Percentiles rank a stretch among this genome's conserved stretches.
These are phyloP conservation scores for Trichophyton simii DNA, from an alignment of 2,329 filamentous ascomycete genomes.

Conservation along the genomic window DNA sequence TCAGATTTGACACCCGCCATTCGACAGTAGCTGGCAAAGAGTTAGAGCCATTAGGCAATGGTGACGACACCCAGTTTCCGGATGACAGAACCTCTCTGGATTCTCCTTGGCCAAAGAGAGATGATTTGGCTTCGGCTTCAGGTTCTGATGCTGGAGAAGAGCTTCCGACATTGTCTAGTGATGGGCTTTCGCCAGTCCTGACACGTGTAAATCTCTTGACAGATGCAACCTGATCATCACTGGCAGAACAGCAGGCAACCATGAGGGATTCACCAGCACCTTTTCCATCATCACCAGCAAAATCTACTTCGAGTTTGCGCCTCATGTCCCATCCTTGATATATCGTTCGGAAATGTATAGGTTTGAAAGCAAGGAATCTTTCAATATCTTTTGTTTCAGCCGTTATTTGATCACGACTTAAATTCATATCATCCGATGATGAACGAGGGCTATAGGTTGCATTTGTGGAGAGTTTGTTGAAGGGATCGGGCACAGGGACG, in stretches of 20 bases:
- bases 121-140: slow-evolving; percentile 21
- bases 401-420: slow-evolving; percentile 56
- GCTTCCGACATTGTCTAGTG: slow-evolving; percentile 14
- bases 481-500: slow-evolving; percentile 56
- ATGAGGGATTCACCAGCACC: slow-evolving; percentile 66
- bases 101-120: slow-evolving; percentile 40
- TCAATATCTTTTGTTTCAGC: slow-evolving; percentile 76
- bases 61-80: slow-evolving; percentile 8
- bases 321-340: slow-evolving; percentile 91
- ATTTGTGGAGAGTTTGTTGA: slow-evolving; percentile 52
- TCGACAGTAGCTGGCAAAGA: slow-evolving; percentile 40
- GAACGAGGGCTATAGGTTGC: slow-evolving; percentile 72
- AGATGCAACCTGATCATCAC: slow-evolving; percentile 42
- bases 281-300: slow-evolving; percentile 65
- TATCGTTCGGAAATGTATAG: slow-evolving; percentile 62
- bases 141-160: slow-evolving; percentile 14
- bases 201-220: slow-evolving; percentile 49
- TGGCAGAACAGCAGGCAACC: slow-evolving; percentile 60
- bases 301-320: slow-evolving; percentile 73
- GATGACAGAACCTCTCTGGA: not conserved
- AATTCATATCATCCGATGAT: slow-evolving; percentile 58
- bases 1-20: slow-evolving; percentile 53
- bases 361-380: slow-evolving; percentile 57
- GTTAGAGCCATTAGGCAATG: slow-evolving; percentile 12
- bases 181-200: slow-evolving; percentile 24